phyloP scores from a whole-genome alignment of 176 grass and related monocot genomes.

The Cenchrus americanus region DNA sequence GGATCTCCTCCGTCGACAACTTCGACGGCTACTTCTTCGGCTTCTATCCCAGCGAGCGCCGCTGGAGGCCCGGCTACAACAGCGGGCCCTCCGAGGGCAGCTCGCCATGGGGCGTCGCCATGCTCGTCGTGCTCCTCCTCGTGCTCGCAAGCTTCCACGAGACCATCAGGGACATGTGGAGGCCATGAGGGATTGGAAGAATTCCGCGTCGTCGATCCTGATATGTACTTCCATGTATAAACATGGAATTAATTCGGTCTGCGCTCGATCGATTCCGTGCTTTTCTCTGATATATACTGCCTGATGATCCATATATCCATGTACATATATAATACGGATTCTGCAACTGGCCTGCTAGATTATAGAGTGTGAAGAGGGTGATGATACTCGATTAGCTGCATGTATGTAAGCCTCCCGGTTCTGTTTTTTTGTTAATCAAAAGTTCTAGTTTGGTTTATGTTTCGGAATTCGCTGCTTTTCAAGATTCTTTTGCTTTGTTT shows the following conservation, averaged over 20 bases:
- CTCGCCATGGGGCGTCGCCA: slow-evolving; percentile 80
- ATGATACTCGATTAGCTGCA: neutral
- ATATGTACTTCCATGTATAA: too few species aligned
- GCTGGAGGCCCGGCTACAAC: slow-evolving; percentile 25
- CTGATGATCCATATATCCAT: neutral
- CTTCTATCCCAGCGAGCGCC: slow-evolving; percentile 48
- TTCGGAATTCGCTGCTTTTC: neutral
- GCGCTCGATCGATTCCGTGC: neutral
- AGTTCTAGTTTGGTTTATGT: neutral
- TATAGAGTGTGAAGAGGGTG: slow-evolving; percentile 20
- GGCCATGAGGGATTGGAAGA: slow-evolving; percentile 38
- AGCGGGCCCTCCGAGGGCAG: slow-evolving; percentile 52
- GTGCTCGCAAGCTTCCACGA: slow-evolving; percentile 78
- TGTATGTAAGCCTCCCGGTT: neutral
- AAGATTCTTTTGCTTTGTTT: neutral
- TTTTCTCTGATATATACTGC: neutral
- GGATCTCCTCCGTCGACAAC: slow-evolving; percentile 81
- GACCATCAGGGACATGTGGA: slow-evolving; percentile 88
- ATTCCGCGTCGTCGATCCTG: neutral
- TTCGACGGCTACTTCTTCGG: slow-evolving; percentile 72
- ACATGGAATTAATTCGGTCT: neutral
- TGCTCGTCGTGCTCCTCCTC: slow-evolving; percentile 72
- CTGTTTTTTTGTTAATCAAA: neutral
- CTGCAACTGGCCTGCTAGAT: neutral
- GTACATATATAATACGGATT: slow-evolving; percentile 12